Evolutionary conservation across 306 rosid species (phyloP).

Genomic region (Castanea mollissima): DNA sequence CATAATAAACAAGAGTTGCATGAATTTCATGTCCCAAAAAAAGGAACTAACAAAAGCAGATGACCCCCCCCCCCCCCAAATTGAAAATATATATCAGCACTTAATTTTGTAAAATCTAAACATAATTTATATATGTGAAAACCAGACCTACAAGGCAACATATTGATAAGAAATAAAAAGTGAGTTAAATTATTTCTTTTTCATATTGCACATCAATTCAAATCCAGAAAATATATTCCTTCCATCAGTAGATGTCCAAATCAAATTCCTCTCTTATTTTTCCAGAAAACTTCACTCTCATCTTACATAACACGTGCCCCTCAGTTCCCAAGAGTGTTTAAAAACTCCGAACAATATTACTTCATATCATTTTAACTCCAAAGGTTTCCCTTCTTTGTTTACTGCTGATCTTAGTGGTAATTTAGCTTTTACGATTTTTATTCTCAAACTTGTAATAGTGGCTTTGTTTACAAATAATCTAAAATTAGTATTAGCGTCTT

Average conservation of each 20-base stretch:
- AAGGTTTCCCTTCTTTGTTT: not conserved
- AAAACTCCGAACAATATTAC: not conserved
- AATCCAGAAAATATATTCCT: not conserved
- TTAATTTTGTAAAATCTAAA: not conserved
- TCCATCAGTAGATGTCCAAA: not conserved
- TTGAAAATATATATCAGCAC: not conserved
- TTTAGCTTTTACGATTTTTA: not conserved
- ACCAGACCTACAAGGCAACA: not conserved
- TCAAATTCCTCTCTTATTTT: not conserved
- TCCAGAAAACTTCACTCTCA: not conserved
- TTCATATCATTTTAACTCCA: not conserved
- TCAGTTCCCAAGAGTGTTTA: not conserved
- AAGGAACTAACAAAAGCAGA: not conserved
- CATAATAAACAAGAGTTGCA: not conserved
- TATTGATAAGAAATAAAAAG: not conserved
- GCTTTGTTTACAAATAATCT: too few relatives aligned
- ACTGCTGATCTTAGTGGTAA: not conserved
- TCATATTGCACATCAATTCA: not conserved
- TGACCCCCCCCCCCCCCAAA: not conserved
- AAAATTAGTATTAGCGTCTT: too few relatives aligned
- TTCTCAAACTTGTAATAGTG: too few relatives aligned
- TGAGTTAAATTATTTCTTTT: not conserved
- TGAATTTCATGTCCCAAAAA: not conserved
- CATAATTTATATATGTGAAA: not conserved
- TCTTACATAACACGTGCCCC: not conserved